A percentile compares a stretch with the other conserved stretches of the same genome.
Evolutionary conservation across 2,329 filamentous ascomycete species (phyloP).

Genomic region (Alternaria brassicae): DNA sequence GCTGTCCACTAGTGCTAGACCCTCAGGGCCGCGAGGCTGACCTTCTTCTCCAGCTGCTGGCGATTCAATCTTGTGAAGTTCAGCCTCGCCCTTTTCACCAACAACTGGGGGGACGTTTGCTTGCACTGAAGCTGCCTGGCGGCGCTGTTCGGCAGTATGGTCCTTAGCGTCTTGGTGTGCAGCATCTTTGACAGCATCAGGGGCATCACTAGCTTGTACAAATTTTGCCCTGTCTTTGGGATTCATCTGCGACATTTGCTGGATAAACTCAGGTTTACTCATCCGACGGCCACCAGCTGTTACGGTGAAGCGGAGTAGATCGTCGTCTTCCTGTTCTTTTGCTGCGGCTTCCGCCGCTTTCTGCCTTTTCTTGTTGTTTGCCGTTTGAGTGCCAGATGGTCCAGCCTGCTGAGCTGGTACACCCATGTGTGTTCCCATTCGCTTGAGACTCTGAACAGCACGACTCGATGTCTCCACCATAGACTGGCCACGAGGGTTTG

Average conservation of each 20-base stretch:
- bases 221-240: constrained; percentile 65
- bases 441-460: constrained; percentile 55
- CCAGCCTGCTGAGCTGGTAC: constrained; percentile 41
- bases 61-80: constrained; percentile 42
- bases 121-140: constrained; percentile 33
- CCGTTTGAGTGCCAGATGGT: constrained; percentile 26
- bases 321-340: constrained; percentile 69
- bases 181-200: constrained; percentile 57
- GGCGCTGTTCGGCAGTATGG: constrained; percentile 38
- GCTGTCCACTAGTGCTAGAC: constrained; percentile 55
- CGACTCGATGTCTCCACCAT: constrained; percentile 44
- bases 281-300: constrained; percentile 74
- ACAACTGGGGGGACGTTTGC: constrained; percentile 42
- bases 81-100: constrained; percentile 44
- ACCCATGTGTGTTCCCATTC: constrained; percentile 64
- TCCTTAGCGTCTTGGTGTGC: constrained; percentile 54
- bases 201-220: constrained; percentile 57
- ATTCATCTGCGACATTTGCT: constrained; percentile 75
- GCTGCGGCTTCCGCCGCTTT: constrained; percentile 27
- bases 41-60: constrained; percentile 35
- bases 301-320: constrained; percentile 77
- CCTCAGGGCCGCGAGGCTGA: constrained; percentile 44
- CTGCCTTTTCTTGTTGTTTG: constrained; percentile 31
- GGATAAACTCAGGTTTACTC: constrained; percentile 81
- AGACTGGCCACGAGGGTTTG: constrained; percentile 37